These are phyloP conservation scores for Venturia nashicola DNA, from an alignment of 2,329 filamentous ascomycete genomes.

Conservation along the genomic window DNA sequence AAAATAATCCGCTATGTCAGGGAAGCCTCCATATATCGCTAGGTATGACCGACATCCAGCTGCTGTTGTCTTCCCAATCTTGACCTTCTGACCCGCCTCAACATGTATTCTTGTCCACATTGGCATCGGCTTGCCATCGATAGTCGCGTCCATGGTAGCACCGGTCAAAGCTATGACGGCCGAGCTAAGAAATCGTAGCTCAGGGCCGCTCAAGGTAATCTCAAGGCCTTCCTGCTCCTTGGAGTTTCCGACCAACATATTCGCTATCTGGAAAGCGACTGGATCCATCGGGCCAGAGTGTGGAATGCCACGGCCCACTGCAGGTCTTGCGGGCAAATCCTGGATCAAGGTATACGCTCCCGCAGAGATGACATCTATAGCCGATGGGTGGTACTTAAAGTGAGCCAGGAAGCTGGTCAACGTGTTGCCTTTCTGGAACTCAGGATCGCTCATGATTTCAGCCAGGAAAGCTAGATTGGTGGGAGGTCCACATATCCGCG, in stretches of 20 bases:
- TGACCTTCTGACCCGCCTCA: slow-evolving; percentile 38
- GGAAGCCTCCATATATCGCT: slow-evolving; percentile 43
- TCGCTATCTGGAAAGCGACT: slow-evolving; percentile 45
- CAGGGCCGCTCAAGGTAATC: slow-evolving; percentile 48
- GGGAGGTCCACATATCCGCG: slow-evolving; percentile 39
- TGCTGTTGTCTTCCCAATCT: slow-evolving; percentile 40
- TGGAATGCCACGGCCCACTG: slow-evolving; percentile 45
- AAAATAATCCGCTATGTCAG: slow-evolving; percentile 42
- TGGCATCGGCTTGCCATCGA: slow-evolving; percentile 37
- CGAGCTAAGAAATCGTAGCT: slow-evolving; percentile 41
- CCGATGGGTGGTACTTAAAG: slow-evolving; percentile 38
- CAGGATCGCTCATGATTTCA: slow-evolving; percentile 33
- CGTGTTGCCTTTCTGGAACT: slow-evolving; percentile 38
- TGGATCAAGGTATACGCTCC: slow-evolving; percentile 48
- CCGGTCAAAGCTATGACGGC: slow-evolving; percentile 47
- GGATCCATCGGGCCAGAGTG: slow-evolving; percentile 51
- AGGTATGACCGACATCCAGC: slow-evolving; percentile 47
- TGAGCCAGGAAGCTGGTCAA: slow-evolving; percentile 42
- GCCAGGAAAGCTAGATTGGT: slow-evolving; percentile 46
- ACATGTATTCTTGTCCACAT: slow-evolving; percentile 46
- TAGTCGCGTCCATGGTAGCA: slow-evolving; percentile 36
- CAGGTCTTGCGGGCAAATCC: slow-evolving; percentile 41
- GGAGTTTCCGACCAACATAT: slow-evolving; percentile 46
- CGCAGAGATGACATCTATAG: slow-evolving; percentile 43
- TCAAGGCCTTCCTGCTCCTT: slow-evolving; percentile 42